phyloP scores from a whole-genome alignment of 2,329 filamentous ascomycete genomes.

The Hansfordia pulvinata region DNA sequence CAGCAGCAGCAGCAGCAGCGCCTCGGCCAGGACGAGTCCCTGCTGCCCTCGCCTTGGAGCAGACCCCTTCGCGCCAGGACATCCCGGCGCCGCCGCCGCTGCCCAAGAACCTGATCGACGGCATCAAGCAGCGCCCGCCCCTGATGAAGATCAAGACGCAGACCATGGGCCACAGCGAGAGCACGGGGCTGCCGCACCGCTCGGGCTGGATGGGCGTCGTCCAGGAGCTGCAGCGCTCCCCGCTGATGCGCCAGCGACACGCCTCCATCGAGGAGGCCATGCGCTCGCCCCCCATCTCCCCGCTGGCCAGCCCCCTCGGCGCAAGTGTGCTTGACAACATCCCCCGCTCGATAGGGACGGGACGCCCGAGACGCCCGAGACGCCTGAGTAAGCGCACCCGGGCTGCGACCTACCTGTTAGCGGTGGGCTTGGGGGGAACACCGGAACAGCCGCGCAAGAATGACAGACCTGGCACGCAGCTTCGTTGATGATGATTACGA shows the following conservation, averaged over 20 bases:
- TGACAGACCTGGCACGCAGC: no score
- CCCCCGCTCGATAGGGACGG: no score
- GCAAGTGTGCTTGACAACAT: background rate
- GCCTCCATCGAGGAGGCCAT: slow-evolving; percentile 48
- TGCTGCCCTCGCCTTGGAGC: no score
- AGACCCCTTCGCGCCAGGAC: no score
- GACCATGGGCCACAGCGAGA: slow-evolving; percentile 37
- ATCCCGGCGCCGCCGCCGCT: slow-evolving; percentile 20
- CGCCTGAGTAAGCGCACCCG: no score
- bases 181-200: slow-evolving; percentile 30
- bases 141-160: slow-evolving; percentile 39
- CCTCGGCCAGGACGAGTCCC: no score
- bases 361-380: no score
- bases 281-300: slow-evolving; percentile 22
- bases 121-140: slow-evolving; percentile 30
- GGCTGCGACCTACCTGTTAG: no score
- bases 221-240: slow-evolving; percentile 46
- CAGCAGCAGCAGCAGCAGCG: slow-evolving; percentile 9
- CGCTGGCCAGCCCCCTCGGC: slow-evolving; percentile 7
- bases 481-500: no score
- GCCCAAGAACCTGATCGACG: slow-evolving; percentile 27
- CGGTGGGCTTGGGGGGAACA: no score
- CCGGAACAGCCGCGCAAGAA: no score
- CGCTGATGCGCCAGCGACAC: slow-evolving; percentile 45
- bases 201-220: slow-evolving; percentile 51